phyloP scores from a whole-genome alignment of 345 rosid genomes.

The Populus davidiana region DNA sequence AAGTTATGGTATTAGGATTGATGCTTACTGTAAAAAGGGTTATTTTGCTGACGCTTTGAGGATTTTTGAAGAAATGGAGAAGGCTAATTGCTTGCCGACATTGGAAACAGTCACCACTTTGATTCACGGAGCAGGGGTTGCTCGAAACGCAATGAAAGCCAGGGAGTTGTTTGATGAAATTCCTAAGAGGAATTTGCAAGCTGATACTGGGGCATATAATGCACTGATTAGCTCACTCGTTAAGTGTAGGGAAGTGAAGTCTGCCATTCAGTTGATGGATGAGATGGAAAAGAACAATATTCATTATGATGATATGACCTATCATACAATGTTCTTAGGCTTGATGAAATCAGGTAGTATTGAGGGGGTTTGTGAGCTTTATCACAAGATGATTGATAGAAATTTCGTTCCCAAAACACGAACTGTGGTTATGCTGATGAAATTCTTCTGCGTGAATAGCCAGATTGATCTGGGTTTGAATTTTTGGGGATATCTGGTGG shows the following conservation, averaged over 20 bases:
- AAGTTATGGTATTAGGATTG: constrained; percentile 65
- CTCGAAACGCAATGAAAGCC: constrained; percentile 49
- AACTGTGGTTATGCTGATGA: constrained; percentile 82
- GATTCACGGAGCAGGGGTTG: constrained; percentile 80
- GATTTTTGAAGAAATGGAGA: constrained; percentile 72
- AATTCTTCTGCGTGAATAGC: constrained; percentile 56
- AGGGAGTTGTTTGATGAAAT: constrained; percentile 69
- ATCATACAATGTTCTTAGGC: constrained; percentile 65
- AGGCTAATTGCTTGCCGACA: constrained; percentile 32
- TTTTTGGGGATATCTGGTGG: constrained; percentile 60
- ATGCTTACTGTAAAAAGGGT: constrained; percentile 81
- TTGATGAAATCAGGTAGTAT: constrained; percentile 56
- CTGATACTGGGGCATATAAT: constrained; percentile 70
- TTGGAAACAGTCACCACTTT: constrained; percentile 72
- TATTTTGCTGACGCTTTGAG: constrained; percentile 68
- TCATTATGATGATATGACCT: constrained; percentile 56
- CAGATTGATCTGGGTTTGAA: constrained; percentile 53
- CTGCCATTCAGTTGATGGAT: constrained; percentile 58
- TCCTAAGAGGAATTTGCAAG: constrained; percentile 41
- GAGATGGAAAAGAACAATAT: constrained; percentile 68
- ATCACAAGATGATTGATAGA: constrained; percentile 47
- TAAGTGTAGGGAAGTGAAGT: constrained; percentile 45
- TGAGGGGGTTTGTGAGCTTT: constrained; percentile 50
- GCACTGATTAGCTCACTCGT: constrained; percentile 63
- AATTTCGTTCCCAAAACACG: constrained; percentile 62